Conservation (phyloP, 805 yeast species). For the Cyberlindnera nakhonratchasimensis region DNA sequence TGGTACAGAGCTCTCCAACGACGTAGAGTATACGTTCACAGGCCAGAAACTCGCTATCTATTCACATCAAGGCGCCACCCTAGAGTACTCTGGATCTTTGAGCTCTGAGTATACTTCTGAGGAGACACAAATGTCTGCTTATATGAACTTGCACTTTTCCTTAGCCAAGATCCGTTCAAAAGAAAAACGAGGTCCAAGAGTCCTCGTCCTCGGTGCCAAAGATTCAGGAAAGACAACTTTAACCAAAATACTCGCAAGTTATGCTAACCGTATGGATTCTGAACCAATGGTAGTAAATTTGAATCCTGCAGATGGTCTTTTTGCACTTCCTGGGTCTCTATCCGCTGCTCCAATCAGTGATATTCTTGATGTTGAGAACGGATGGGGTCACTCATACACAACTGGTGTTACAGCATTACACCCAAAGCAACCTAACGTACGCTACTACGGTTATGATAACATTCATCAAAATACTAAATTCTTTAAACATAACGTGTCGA, state of each 20-base stretch:
- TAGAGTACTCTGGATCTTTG: conserved; percentile 40
- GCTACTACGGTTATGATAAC: conserved; percentile 69
- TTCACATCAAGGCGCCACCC: conserved; percentile 61
- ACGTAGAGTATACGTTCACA: conserved; percentile 54
- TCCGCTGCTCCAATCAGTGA: conserved; percentile 84
- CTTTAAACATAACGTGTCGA: conserved; percentile 27
- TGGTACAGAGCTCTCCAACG: conserved; percentile 87
- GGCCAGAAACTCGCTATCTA: conserved; percentile 54
- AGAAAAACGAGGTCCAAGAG: conserved; percentile 37
- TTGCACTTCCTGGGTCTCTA: conserved; percentile 77
- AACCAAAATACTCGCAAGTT: conserved; percentile 63
- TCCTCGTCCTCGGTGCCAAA: conserved; percentile 68
- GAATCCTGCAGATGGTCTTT: conserved; percentile 70
- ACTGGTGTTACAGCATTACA: conserved; percentile 75
- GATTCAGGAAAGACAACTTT: conserved; percentile 79
- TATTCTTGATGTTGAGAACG: conserved; percentile 69
- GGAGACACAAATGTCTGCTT: conserved; percentile 62
- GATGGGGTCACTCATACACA: conserved; percentile 75
- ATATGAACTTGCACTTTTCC: conserved; percentile 70
- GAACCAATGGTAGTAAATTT: conserved; percentile 75
- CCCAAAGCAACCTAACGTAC: conserved; percentile 87
- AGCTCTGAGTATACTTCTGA: conserved; percentile 64
- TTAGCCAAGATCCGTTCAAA: conserved; percentile 51
- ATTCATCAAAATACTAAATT: conserved; percentile 46
- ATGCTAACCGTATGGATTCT: conserved; percentile 67